A percentile compares a stretch with the other conserved stretches of the same genome.
Evolutionary conservation across 2,329 filamentous ascomycete species (phyloP).

Genomic region (Fusarium irregulare): DNA sequence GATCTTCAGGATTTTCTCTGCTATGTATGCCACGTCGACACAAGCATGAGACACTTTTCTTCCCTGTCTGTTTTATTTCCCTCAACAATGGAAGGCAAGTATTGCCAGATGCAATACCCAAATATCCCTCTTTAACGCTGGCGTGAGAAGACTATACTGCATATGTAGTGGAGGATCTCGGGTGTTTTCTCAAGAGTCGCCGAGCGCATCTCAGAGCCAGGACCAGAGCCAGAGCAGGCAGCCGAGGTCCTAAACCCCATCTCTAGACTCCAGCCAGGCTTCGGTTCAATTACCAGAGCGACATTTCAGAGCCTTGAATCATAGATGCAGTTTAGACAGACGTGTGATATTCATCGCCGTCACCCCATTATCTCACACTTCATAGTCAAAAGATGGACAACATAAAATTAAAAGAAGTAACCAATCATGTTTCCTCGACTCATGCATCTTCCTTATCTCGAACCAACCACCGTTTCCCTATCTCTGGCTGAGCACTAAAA

Average conservation of each 20-base stretch:
- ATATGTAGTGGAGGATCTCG: conserved; percentile 24
- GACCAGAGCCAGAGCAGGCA: background rate
- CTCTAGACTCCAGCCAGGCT: background rate
- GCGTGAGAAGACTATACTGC: conserved; percentile 40
- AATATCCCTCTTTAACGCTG: conserved; percentile 29
- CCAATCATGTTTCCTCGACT: conserved; percentile 53
- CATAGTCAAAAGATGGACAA: conserved; percentile 54
- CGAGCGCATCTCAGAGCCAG: conserved; percentile 31
- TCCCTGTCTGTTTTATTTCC: conserved; percentile 31
- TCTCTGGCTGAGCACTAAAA: conserved; percentile 39
- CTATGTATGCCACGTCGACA: conserved; percentile 15
- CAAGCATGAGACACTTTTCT: conserved; percentile 21
- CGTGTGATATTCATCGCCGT: conserved; percentile 32
- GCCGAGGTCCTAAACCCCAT: conserved; percentile 23
- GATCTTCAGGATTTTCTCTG: conserved; percentile 22
- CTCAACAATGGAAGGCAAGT: conserved; percentile 18
- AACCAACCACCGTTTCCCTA: conserved; percentile 50
- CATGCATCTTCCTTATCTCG: conserved; percentile 55
- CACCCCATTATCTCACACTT: conserved; percentile 42
- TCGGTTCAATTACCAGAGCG: background rate
- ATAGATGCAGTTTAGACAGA: conserved; percentile 23
- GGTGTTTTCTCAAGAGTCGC: conserved; percentile 30
- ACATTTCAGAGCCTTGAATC: conserved; percentile 15
- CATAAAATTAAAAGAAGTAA: conserved; percentile 52
- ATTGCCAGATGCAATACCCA: background rate